Base-by-base conservation (phyloP, 306 rosid genomes). In the Begonia fuchsioides region DNA sequence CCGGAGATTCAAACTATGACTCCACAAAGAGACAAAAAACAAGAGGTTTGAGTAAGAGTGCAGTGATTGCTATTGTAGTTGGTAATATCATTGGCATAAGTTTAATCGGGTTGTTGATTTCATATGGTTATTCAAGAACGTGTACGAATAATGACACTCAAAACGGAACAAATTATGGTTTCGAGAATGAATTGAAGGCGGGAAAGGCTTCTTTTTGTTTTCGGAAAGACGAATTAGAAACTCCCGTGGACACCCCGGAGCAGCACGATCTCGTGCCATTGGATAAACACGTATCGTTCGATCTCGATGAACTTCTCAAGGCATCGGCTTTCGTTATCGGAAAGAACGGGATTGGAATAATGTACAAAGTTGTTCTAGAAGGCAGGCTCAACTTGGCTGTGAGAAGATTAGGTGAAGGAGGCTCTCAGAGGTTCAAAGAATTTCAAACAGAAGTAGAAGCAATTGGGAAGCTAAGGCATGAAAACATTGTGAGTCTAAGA, bases 391-490 rank as follows among this genome's bases (percentile, higher is more conserved):
- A 70, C 46, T 65, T 90, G 60, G 98, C 98, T 18, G 98, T 90
- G 66, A 76, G 98, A 53, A 73, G 98, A 66, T 68, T 90, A 58
- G 98, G 98, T 3, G 98, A 90, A 75, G 98, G 98, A 17, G 98
- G 98, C 50, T 90, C 95, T 61, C 98, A 90, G 72, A 85, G 98
- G 67, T 79, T 76, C 52, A 90, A 85, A 64, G 98, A 90, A 59
- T 90, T 90, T 57, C 98, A 90, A 66, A 85, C 98, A 1, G 98
- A 90, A 78, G 95, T 90, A 2, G 96, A 90, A 70, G 98, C 98
- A 59, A 79, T 90, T 58, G 98, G 98, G 53, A 85, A 76, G 76
- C 64, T 90, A 51, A 81, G 85, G 66, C 94, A 90, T 75, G 95
- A 92, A 20, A 90, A 90, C 53, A 41, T 90, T 16, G 94, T 77